phyloP scores from a whole-genome alignment of 352 stramenopile genomes.

The Pythium scleroteichum region DNA sequence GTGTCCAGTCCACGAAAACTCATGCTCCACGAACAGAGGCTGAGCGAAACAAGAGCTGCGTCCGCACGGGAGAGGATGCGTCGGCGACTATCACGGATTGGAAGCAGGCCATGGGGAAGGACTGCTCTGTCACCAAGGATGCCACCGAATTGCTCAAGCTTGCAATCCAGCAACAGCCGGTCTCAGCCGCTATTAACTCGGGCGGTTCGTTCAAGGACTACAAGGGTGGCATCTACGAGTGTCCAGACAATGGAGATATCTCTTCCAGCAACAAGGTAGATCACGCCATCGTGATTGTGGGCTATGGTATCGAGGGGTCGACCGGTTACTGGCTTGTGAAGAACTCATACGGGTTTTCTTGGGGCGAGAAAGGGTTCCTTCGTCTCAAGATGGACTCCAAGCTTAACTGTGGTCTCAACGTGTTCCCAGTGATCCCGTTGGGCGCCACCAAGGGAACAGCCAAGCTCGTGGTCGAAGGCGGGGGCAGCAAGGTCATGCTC shows the following conservation, averaged over 20 bases:
- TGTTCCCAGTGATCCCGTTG: conserved; percentile 69
- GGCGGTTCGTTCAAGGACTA: conserved; percentile 77
- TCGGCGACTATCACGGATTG: conserved; percentile 70
- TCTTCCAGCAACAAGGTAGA: conserved; percentile 57
- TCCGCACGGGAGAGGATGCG: conserved; percentile 35
- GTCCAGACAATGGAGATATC: conserved; percentile 73
- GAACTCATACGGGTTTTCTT: conserved; percentile 77
- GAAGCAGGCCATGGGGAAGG: conserved; percentile 63
- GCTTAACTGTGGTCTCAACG: conserved; percentile 76
- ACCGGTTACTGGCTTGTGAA: conserved; percentile 80
- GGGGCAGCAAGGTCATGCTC: conserved; percentile 41
- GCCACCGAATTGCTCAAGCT: conserved; percentile 61
- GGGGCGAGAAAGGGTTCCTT: conserved; percentile 73
- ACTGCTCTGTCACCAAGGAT: conserved; percentile 49
- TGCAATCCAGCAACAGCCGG: conserved; percentile 66
- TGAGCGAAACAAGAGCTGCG: conserved; percentile 42
- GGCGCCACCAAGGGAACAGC: conserved; percentile 48
- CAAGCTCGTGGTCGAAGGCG: conserved; percentile 52
- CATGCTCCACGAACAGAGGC: conserved; percentile 17
- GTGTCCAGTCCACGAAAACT: conserved; percentile 24
- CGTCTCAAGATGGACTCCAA: conserved; percentile 65
- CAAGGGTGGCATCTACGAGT: conserved; percentile 74
- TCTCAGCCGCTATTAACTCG: conserved; percentile 82
- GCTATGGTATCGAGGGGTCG: conserved; percentile 51
- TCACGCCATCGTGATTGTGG: conserved; percentile 74